phyloP scores from a whole-genome alignment of 768 basidiomycete genomes.

The Termitomyces sp. region DNA sequence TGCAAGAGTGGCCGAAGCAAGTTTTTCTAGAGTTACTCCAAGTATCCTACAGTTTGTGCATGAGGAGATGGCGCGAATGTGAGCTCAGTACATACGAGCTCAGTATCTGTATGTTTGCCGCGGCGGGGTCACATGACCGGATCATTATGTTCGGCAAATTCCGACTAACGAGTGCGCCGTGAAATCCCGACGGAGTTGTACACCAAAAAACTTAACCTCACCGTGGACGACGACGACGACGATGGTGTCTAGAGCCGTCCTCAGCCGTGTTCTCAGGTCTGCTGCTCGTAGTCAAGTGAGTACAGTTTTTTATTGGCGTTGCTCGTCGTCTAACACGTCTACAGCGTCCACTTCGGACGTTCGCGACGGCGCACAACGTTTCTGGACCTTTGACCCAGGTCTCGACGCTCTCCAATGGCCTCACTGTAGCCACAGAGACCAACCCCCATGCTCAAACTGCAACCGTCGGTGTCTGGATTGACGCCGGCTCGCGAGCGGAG shows the following conservation, averaged over 20 bases:
- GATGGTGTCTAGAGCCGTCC: conserved; percentile 29
- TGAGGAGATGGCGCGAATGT: conserved; percentile 1
- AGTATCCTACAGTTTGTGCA: conserved; percentile 2
- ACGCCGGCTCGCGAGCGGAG: conserved; percentile 96
- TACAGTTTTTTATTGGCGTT: background rate
- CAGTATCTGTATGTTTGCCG: too few relatives aligned
- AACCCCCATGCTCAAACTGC: conserved; percentile 92
- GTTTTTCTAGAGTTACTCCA: background rate
- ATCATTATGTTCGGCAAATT: conserved; percentile 4
- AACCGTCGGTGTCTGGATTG: conserved; percentile 99
- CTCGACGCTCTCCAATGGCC: conserved; percentile 89
- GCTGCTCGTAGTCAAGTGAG: conserved; percentile 19
- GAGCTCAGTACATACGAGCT: too few relatives aligned
- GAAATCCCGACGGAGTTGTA: conserved; percentile 14
- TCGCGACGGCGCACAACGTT: conserved; percentile 69
- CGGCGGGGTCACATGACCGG: conserved; percentile 3
- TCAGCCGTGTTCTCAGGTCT: conserved; percentile 24
- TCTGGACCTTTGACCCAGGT: conserved; percentile 81
- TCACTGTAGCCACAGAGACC: conserved; percentile 91
- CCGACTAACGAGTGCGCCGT: conserved; percentile 13
- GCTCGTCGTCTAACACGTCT: background rate
- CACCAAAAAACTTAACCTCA: conserved; percentile 14
- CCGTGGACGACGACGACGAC: conserved; percentile 21
- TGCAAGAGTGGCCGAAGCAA: conserved; percentile 4
- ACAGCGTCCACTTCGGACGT: conserved; percentile 46